Evolutionary conservation across 169 alveolate genomes (phyloP).

Genomic region (Plasmodium gonderi): DNA sequence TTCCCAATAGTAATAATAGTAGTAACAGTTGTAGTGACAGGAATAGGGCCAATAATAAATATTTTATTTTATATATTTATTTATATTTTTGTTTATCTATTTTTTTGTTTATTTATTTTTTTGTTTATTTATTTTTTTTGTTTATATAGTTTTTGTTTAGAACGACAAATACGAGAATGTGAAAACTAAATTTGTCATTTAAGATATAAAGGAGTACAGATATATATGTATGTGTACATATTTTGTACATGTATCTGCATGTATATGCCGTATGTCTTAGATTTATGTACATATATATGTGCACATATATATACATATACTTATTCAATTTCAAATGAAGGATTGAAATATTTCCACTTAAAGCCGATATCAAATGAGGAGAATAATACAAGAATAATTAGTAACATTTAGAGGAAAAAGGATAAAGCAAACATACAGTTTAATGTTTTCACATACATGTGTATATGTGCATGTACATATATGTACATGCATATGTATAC

Average conservation of each 20-base stretch:
- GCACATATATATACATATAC: neutral
- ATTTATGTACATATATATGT: neutral
- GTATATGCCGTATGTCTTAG: neutral
- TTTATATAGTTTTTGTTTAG: constrained; percentile 41
- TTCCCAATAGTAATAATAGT: neutral
- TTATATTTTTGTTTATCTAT: neutral
- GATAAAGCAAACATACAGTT: constrained; percentile 7
- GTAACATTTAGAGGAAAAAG: neutral
- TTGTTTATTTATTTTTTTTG: too few species aligned
- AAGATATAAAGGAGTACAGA: neutral
- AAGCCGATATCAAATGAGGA: constrained; percentile 25
- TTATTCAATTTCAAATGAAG: constrained; percentile 22
- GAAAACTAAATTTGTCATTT: neutral
- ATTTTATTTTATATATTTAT: neutral
- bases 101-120: neutral
- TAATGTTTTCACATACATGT: neutral
- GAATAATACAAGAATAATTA: constrained; percentile 17
- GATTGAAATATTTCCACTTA: neutral
- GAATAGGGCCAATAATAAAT: neutral
- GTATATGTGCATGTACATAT: neutral
- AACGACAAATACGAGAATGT: constrained; percentile 6
- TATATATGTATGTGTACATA: neutral
- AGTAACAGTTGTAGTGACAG: neutral
- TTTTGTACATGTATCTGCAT: neutral
- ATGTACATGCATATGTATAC: neutral